Evolutionary conservation across 257 asterid species (phyloP).

Genomic region (Ilex asprella): DNA sequence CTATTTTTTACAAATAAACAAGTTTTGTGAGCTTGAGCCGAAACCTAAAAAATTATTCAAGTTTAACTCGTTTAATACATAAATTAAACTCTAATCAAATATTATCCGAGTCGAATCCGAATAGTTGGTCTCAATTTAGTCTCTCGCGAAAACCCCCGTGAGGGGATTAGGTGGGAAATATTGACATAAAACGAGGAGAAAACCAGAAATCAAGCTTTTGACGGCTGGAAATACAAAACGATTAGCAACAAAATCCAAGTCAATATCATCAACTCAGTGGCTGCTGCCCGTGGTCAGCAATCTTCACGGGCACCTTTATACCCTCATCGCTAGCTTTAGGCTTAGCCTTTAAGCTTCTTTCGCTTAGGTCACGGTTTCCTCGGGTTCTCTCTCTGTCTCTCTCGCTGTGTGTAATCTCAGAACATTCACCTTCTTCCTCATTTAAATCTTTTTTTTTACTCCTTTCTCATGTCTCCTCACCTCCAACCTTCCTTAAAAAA

Average conservation of each 20-base stretch:
- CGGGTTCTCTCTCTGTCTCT: slow-evolving; percentile 19
- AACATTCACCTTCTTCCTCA: slow-evolving; percentile 23
- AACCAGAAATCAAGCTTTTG: slow-evolving; percentile 3
- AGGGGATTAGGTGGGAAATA: not conserved
- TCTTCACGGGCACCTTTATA: slow-evolving; percentile 26
- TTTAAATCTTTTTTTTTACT: slow-evolving; percentile 8
- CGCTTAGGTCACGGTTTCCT: slow-evolving; percentile 25
- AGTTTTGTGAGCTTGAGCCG: too few species aligned
- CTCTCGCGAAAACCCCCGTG: too few species aligned
- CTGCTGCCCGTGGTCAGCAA: slow-evolving; percentile 20
- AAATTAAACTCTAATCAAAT: too few species aligned
- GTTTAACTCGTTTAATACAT: too few species aligned
- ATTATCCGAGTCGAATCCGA: too few species aligned
- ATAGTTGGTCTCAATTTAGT: too few species aligned
- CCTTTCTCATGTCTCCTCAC: not conserved
- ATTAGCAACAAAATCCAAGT: slow-evolving; percentile 14
- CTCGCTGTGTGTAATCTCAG: slow-evolving; percentile 4
- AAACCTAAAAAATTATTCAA: too few species aligned
- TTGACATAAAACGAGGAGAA: not conserved
- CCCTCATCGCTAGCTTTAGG: slow-evolving; percentile 5
- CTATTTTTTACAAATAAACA: too few species aligned
- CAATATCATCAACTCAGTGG: not conserved
- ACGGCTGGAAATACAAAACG: slow-evolving; percentile 5
- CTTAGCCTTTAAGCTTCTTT: slow-evolving; percentile 1
- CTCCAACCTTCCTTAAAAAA: slow-evolving; percentile 8